Base-by-base conservation (phyloP, 163 green algal genomes). In the Chloromonas sp. region DNA sequence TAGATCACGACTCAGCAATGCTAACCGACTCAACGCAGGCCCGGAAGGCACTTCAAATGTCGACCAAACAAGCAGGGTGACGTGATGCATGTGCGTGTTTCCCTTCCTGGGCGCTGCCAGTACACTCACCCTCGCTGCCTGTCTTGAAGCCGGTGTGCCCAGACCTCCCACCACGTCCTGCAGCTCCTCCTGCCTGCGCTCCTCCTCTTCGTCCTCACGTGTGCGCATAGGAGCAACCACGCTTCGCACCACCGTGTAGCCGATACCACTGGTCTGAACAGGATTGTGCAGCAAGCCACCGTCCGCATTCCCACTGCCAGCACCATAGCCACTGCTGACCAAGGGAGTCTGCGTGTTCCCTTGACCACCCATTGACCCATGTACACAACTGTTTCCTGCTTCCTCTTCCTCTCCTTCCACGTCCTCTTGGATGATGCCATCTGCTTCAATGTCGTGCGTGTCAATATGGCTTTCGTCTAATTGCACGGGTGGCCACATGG, bases 201-300 rank as follows among this genome's bases (percentile, higher is more conserved):
- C 79, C 3, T 82, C 59, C 3, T 70, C 79, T 60, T 58, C 79
- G 59, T 82, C 79, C 59, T 70, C 79, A 8, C 13, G 58, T 2
- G 14, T 70, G 1, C 8, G 79, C 79, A 82, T n/a, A 1, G 79
- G 79, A 1, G 60, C 79, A 5, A 71, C 79, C 59, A 71, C 79
- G 59, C 79, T 82, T 59, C 59, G 59, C 36, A 82, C 79, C 59
- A 82, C 8, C 8, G 79, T 82, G 59, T 71, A 82, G 58, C 2
- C 1, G 59, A 82, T 57, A 15, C 79, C 79, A 58, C 59, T 13
- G 8, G 79, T 82, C 59, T 8, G 14, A 59, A 82, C 79, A 11
- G 79, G 79, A 60, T 82, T 82, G 59, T 82, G 79, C 66, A 74
- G 36, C 36, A 36, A 36, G 36, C 36, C 36, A 36, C 36, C 36